These are phyloP conservation scores for Priceomyces haplophilus DNA, from an alignment of 805 yeast genomes.

Conservation along the genomic window DNA sequence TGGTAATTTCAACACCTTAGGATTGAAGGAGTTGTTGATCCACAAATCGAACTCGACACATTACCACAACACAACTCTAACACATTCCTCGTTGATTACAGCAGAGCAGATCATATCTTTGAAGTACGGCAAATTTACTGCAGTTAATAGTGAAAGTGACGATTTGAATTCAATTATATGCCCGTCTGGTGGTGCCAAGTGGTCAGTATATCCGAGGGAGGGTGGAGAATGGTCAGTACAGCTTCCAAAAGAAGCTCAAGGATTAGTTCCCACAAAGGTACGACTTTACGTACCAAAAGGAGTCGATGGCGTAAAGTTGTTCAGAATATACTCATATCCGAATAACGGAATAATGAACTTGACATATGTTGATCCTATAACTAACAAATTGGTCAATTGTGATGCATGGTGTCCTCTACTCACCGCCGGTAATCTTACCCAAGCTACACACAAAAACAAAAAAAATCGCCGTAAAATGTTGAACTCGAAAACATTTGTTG, in stretches of 20 bases:
- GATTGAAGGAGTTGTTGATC: slow-evolving; percentile 42
- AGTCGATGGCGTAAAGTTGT: slow-evolving; percentile 53
- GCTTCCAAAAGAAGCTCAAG: slow-evolving; percentile 49
- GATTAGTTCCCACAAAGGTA: slow-evolving; percentile 64
- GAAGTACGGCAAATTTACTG: slow-evolving; percentile 50
- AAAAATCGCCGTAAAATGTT: slow-evolving; percentile 21
- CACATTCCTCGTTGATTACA: slow-evolving; percentile 42
- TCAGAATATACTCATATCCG: slow-evolving; percentile 75
- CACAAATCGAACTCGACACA: slow-evolving; percentile 31
- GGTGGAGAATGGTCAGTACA: slow-evolving; percentile 66
- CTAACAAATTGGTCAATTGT: slow-evolving; percentile 59
- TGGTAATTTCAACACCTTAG: slow-evolving; percentile 68
- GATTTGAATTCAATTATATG: slow-evolving; percentile 48
- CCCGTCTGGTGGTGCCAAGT: slow-evolving; percentile 48
- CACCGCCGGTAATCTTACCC: slow-evolving; percentile 33
- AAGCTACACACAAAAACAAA: slow-evolving; percentile 20
- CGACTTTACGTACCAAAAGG: slow-evolving; percentile 63
- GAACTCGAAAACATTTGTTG: slow-evolving; percentile 31
- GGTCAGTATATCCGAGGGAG: slow-evolving; percentile 49
- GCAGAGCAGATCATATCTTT: slow-evolving; percentile 63
- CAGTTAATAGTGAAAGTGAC: slow-evolving; percentile 38
- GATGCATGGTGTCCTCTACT: slow-evolving; percentile 87
- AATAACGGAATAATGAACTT: slow-evolving; percentile 88
- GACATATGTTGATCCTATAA: slow-evolving; percentile 73
- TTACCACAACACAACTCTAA: slow-evolving; percentile 21